Conservation (phyloP, 1,139 yeast species). For the Meyerozyma sp. region DNA sequence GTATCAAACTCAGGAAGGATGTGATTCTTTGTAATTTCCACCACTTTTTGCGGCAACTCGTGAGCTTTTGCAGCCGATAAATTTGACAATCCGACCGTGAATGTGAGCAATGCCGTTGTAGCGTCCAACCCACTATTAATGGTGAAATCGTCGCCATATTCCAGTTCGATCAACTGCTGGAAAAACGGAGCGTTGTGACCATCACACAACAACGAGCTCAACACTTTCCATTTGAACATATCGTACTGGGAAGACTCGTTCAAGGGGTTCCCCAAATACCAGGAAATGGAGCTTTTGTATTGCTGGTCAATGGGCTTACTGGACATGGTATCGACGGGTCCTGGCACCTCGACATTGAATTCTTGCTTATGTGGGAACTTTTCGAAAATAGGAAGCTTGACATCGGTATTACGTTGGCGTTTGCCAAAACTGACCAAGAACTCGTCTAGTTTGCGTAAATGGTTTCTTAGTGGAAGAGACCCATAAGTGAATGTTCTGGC, state of each 20-base stretch:
- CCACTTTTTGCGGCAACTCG: conserved; percentile 40
- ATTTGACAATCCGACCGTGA: conserved; percentile 85
- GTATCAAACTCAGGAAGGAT: conserved; percentile 38
- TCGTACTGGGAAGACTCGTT: conserved; percentile 50
- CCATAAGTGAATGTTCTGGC: conserved; percentile 88
- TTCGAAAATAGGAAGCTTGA: conserved; percentile 25
- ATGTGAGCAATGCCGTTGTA: conserved; percentile 70
- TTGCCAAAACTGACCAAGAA: conserved; percentile 52
- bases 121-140: conserved; percentile 87
- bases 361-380: conserved; percentile 1
- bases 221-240: conserved; percentile 66
- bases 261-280: conserved; percentile 76
- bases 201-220: conserved; percentile 71
- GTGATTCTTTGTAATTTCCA: conserved; percentile 29
- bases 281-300: conserved; percentile 74
- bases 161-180: conserved; percentile 77
- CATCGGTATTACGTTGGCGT: conserved; percentile 23
- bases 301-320: conserved; percentile 62
- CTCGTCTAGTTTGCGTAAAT: conserved; percentile 52
- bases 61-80: conserved; percentile 47
- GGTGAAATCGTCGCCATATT: conserved; percentile 79
- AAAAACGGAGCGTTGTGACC: conserved; percentile 92
- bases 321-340: conserved; percentile 79
- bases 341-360: conserved; percentile 32
- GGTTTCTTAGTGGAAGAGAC: conserved; percentile 57